Evolutionary conservation across 768 basidiomycete genomes (phyloP).

Genomic region (Neoboletus magnificus): DNA sequence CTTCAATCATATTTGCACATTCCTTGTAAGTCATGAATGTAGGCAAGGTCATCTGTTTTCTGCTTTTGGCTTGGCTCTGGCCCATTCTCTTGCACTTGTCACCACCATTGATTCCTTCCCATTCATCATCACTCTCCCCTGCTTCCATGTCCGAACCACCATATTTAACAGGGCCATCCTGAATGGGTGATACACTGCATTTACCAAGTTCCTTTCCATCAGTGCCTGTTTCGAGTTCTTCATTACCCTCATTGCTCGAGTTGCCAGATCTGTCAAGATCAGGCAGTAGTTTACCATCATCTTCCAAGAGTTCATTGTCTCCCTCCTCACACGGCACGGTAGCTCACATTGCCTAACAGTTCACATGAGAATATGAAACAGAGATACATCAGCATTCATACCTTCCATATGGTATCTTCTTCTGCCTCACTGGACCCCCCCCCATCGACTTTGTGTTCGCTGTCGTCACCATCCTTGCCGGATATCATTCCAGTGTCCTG

Average conservation of each 20-base stretch:
- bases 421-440: conserved; percentile 46
- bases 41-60: conserved; percentile 65
- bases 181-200: conserved; percentile 49
- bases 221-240: conserved; percentile 23
- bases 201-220: conserved; percentile 40
- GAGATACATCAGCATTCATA: conserved; percentile 27
- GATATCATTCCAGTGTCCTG: conserved; percentile 23
- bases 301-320: conserved; percentile 44
- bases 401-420: conserved; percentile 91
- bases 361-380: not conserved
- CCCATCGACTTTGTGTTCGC: conserved; percentile 38
- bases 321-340: conserved; percentile 66
- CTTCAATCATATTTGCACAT: conserved; percentile 81
- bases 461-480: conserved; percentile 16
- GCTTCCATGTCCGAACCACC: conserved; percentile 49
- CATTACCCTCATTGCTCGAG: conserved; percentile 33
- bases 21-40: conserved; percentile 88
- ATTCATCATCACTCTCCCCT: conserved; percentile 19
- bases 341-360: conserved; percentile 78
- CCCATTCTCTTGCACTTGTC: conserved; percentile 53
- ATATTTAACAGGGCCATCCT: conserved; percentile 57
- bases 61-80: conserved; percentile 45
- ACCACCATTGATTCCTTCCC: conserved; percentile 42
- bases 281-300: conserved; percentile 25
- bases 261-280: conserved; percentile 31